Evolutionary conservation across 192 early-diverging fungal genomes (phyloP), one percentile per base, ranked within the genome.

Genomic region (Umbelopsis sp.): DNA sequence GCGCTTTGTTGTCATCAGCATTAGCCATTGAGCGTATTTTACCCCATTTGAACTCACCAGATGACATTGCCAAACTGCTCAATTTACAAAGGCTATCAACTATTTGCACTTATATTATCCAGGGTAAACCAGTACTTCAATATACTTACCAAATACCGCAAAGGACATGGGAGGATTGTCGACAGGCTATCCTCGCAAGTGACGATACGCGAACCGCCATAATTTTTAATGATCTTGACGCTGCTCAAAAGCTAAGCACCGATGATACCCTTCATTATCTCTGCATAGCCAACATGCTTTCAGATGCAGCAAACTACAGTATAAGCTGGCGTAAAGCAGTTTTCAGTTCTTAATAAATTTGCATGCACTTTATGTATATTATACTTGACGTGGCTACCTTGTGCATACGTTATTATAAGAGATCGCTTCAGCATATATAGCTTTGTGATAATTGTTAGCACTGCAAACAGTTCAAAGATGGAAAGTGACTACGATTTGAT

Each of bases 51-150:
- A 27, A 61, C 2, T 61, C 55, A 35, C 16, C 25, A 35, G 55
- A 61, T 35, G 27, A 33, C 2, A 25, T 61, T 30, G 4, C 18
- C 37, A 61, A 33, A 15, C 55, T 61, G 10, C 13, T 61, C 5
- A 61, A 25, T 30, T 35, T 61, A n/a, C 55, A 61, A 18, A 12
- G 55, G 13, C 33, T 61, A 61, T 61, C 30, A 2, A 61, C 55
- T 4, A 61, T 35, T 3, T 61, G 55, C n/a, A 61, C 55, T 2
- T 61, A 61, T 30, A 27, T 61, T 10, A 61, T 61, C 16, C 55
- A 61, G 33, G 55, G 55, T 35, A 27, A 30, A 35, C 25, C 55
- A 35, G 15, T 16, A 0, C 21, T 61, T 1, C 55, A 61, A 16
- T 61, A 10, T 18, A 16, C 55, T 15, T 61, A 18, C n/a, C 23